phyloP scores from a whole-genome alignment of 139 green algal genomes.

The Chlamydomonas eustigma region DNA sequence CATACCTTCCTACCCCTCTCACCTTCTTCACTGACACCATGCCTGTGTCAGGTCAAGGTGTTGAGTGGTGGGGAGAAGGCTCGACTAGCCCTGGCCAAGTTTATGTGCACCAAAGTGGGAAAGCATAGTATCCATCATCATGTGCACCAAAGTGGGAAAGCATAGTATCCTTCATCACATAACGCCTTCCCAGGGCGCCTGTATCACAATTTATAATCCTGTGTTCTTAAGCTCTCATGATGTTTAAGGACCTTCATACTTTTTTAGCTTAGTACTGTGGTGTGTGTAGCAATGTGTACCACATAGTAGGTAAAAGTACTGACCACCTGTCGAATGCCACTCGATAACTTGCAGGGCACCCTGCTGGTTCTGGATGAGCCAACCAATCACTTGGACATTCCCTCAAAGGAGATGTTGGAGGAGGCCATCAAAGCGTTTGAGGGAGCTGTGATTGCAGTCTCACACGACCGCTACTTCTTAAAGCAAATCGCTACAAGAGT shows the following conservation, averaged over 20 bases:
- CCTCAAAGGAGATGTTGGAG: slow-evolving; percentile 96
- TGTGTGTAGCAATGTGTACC: background rate
- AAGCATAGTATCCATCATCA: too few species aligned
- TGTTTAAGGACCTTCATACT: too few species aligned
- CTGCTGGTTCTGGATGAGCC: slow-evolving; percentile 91
- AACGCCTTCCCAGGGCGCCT: too few species aligned
- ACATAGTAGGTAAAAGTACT: too few species aligned
- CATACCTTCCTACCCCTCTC: background rate
- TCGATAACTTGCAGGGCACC: slow-evolving; percentile 55
- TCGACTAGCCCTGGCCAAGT: slow-evolving; percentile 95
- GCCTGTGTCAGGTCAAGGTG: slow-evolving; percentile 52
- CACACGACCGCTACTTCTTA: slow-evolving; percentile 98
- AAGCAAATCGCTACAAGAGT: slow-evolving; percentile 90
- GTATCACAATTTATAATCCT: too few species aligned
- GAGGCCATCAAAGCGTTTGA: slow-evolving; percentile 88
- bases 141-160: slow-evolving; percentile 87
- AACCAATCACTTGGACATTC: slow-evolving; percentile 99
- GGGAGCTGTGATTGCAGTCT: slow-evolving; percentile 92
- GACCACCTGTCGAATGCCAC: too few species aligned
- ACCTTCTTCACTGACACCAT: background rate
- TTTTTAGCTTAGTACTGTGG: background rate
- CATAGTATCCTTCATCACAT: slow-evolving; percentile 99
- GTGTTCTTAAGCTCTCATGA: too few species aligned
- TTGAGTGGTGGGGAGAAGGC: slow-evolving; percentile 67
- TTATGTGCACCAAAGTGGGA: slow-evolving; percentile 92